Evolutionary conservation across 78 protist genomes (phyloP), one percentile per base, ranked within the genome.

Genomic region (Guillardia theta): DNA sequence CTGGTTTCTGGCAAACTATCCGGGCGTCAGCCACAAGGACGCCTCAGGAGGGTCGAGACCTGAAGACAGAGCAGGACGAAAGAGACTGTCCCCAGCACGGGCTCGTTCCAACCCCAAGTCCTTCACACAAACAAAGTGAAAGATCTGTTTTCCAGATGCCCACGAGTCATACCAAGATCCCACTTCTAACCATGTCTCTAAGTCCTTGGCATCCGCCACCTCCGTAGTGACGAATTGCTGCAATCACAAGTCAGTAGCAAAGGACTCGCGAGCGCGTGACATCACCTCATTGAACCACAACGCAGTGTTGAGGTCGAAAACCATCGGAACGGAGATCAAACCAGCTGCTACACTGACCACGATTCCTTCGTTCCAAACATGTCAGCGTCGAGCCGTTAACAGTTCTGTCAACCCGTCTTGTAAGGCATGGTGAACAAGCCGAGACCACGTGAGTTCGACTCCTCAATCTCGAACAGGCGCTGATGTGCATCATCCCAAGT

Each of bases 1-100:
- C 64, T 88, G 93, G 93, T 45, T 48, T 37, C 93, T 54, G 37
- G 93, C 93, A 64, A 48, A 88, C 54, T n/a, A n/a, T n/a, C n/a
- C n/a, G n/a, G n/a, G n/a, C n/a, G n/a, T n/a, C n/a, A n/a, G n/a
- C n/a, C n/a, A n/a, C n/a, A n/a, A n/a, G n/a, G n/a, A n/a, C n/a
- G n/a, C n/a, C n/a, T n/a, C n/a, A n/a, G n/a, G n/a, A n/a, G n/a
- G n/a, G n/a, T n/a, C n/a, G n/a, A n/a, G n/a, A n/a, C n/a, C 62
- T 53, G 62, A 18, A 53, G 62, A 18, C 33, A 12, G 62, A 53
- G 62, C 33, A 53, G 62, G 18, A 53, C 62, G 18, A 53, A 53
- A 53, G 62, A 53, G 18, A 53, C 33, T 18, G 62, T 53, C 18
- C 62, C 62, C 62, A 53, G 62, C 18, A 53, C 62, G 12, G 62